Conservation (phyloP, 2,329 filamentous ascomycete genomes). For the Trichophyton verrucosum region DNA sequence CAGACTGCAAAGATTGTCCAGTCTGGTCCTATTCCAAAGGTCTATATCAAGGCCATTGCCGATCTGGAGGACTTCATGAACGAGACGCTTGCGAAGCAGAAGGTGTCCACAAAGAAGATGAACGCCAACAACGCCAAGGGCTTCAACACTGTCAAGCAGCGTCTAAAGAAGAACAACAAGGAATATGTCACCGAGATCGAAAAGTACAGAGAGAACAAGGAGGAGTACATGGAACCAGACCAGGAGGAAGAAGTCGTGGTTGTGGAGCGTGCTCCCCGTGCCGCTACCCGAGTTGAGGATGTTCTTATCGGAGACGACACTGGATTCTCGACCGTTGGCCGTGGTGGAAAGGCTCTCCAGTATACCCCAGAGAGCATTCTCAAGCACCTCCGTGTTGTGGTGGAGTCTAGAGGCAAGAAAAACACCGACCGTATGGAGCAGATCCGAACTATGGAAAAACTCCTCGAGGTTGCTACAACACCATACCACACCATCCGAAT, state of each 20-base stretch:
- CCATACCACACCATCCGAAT: slow-evolving; percentile 93
- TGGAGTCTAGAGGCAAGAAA: slow-evolving; percentile 96
- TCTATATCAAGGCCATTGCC: slow-evolving; percentile 83
- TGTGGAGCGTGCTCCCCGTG: slow-evolving; percentile 41
- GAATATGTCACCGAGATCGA: slow-evolving; percentile 83
- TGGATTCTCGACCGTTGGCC: slow-evolving; percentile 79
- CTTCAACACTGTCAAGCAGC: slow-evolving; percentile 93
- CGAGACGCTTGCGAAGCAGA: slow-evolving; percentile 88
- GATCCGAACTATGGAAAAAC: slow-evolving; percentile 94
- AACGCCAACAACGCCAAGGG: slow-evolving; percentile 89
- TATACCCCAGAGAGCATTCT: slow-evolving; percentile 97
- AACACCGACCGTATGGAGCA: slow-evolving; percentile 93
- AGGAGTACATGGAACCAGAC: slow-evolving; percentile 74
- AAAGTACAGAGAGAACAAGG: slow-evolving; percentile 72
- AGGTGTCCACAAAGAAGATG: slow-evolving; percentile 96
- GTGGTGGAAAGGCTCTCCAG: slow-evolving; percentile 74
- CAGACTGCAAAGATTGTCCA: slow-evolving; percentile 68
- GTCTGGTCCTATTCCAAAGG: slow-evolving; percentile 69
- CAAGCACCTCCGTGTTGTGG: slow-evolving; percentile 84
- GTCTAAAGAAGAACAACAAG: slow-evolving; percentile 97
- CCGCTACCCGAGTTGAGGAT: slow-evolving; percentile 31
- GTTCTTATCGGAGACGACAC: slow-evolving; percentile 56
- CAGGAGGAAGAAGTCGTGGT: slow-evolving; percentile 56
- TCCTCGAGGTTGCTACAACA: slow-evolving; percentile 73
- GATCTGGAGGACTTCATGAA: slow-evolving; percentile 92